phyloP scores from a whole-genome alignment of 2,329 filamentous ascomycete genomes.

The Paecilomyces sp. region DNA sequence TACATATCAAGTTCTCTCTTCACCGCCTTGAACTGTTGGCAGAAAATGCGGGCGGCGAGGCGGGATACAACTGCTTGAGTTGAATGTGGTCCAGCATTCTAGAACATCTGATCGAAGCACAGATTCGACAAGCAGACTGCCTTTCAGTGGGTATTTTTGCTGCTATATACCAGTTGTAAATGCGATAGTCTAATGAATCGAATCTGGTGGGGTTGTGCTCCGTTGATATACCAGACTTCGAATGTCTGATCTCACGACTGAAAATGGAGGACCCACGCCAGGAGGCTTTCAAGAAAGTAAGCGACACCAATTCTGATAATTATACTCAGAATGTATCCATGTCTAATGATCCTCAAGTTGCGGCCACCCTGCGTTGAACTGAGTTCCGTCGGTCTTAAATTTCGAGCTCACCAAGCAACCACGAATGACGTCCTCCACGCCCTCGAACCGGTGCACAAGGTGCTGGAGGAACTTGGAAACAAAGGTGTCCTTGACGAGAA shows the following conservation, averaged over 20 bases:
- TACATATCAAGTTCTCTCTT: not conserved
- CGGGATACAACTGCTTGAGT: constrained; percentile 9
- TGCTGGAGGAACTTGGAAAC: constrained; percentile 32
- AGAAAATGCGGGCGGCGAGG: constrained; percentile 16
- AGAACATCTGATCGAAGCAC: not conserved
- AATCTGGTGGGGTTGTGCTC: not conserved
- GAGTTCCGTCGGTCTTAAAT: constrained; percentile 46
- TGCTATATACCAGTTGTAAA: not conserved
- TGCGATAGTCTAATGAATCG: not conserved
- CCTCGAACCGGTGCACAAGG: constrained; percentile 37
- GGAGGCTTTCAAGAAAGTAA: constrained; percentile 35
- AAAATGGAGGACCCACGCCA: constrained; percentile 32
- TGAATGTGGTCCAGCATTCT: not conserved
- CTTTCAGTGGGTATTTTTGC: not conserved
- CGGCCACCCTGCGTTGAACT: constrained; percentile 54
- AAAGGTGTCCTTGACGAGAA: constrained; percentile 60
- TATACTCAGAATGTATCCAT: not conserved
- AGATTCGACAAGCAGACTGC: not conserved
- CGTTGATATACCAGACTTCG: not conserved
- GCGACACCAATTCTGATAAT: not conserved
- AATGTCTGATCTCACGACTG: not conserved
- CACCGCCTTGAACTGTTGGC: constrained; percentile 18
- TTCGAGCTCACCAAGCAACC: constrained; percentile 40
- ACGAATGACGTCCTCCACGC: constrained; percentile 41
- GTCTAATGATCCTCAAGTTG: constrained; percentile 35